A percentile compares a stretch with the other conserved stretches of the same genome.
phyloP scores from a whole-genome alignment of 2,329 filamentous ascomycete species.

The Fusarium phyllophilum region DNA sequence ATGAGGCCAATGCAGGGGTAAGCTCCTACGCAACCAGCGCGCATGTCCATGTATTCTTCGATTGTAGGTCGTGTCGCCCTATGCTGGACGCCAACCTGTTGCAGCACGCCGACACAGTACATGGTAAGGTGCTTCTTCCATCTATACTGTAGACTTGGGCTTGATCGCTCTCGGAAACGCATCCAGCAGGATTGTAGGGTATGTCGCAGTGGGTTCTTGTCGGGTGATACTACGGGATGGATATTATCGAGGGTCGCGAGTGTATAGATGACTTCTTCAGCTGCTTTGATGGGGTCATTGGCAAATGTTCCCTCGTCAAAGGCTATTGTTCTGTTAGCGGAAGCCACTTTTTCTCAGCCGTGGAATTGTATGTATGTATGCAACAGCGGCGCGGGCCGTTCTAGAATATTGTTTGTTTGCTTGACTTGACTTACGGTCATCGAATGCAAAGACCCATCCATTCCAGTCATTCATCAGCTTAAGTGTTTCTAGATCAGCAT shows the following conservation, averaged over 20 bases:
- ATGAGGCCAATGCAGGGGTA: slow-evolving; percentile 25
- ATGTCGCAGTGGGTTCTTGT: slow-evolving; percentile 18
- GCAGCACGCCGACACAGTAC: slow-evolving; percentile 22
- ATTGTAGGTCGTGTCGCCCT: background rate
- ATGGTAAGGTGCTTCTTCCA: slow-evolving; percentile 28
- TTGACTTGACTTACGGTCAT: slow-evolving; percentile 21
- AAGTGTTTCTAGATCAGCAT: slow-evolving; percentile 21
- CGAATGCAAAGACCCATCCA: slow-evolving; percentile 26
- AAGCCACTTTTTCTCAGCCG: background rate
- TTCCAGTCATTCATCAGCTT: slow-evolving; percentile 31
- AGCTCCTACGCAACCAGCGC: slow-evolving; percentile 23
- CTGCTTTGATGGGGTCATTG: slow-evolving; percentile 23
- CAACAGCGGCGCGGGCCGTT: slow-evolving; percentile 12
- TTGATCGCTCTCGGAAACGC: slow-evolving; percentile 14
- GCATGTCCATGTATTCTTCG: slow-evolving; percentile 26
- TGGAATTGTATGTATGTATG: background rate
- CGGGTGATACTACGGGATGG: slow-evolving; percentile 11
- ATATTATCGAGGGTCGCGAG: slow-evolving; percentile 20
- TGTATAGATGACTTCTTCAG: slow-evolving; percentile 27
- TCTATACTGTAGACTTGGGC: slow-evolving; percentile 16
- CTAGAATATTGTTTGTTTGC: background rate
- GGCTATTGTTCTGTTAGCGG: slow-evolving; percentile 3
- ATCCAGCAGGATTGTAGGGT: slow-evolving; percentile 25
- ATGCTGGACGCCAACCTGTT: slow-evolving; percentile 20
- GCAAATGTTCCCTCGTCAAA: slow-evolving; percentile 24